Evolutionary conservation across 2,329 filamentous ascomycete genomes (phyloP).

Genomic region (Claviceps quebecensis): DNA sequence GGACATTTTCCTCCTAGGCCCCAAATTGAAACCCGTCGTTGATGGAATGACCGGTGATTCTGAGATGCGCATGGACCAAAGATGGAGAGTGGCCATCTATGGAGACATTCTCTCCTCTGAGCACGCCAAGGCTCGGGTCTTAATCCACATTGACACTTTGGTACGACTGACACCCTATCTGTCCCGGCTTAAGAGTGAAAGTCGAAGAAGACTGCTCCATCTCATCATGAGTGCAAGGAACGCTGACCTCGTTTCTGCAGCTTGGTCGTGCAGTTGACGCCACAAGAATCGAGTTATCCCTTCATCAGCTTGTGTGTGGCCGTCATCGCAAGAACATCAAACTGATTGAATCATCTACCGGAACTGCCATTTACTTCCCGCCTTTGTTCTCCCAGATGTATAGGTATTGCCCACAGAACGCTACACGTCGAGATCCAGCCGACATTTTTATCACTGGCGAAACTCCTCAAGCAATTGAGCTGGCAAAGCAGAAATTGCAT

Average conservation of each 20-base stretch:
- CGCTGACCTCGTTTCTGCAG: conserved; percentile 22
- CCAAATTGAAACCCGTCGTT: conserved; percentile 69
- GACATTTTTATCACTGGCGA: conserved; percentile 95
- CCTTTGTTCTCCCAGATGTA: conserved; percentile 86
- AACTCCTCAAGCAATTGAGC: conserved; percentile 65
- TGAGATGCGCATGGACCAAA: conserved; percentile 74
- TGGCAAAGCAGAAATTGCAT: conserved; percentile 82
- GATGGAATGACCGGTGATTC: conserved; percentile 62
- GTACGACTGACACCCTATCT: conserved; percentile 30
- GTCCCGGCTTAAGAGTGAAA: too few relatives aligned
- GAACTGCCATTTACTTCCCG: conserved; percentile 96
- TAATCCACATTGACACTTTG: conserved; percentile 95
- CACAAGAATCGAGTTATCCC: conserved; percentile 68
- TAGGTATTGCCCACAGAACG: conserved; percentile 73
- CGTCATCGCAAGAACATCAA: conserved; percentile 96
- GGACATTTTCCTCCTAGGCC: conserved; percentile 89
- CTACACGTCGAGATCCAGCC: conserved; percentile 66
- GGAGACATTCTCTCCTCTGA: conserved; percentile 91
- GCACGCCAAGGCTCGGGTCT: conserved; percentile 86
- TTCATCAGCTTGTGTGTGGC: conserved; percentile 86
- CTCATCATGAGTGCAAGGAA: too few relatives aligned
- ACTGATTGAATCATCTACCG: conserved; percentile 86
- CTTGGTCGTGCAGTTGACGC: conserved; percentile 63
- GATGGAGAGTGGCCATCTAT: conserved; percentile 86
- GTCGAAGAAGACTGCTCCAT: too few relatives aligned